Conservation (phyloP, 176 grass and related monocot genomes). For the Tillandsia leiboldiana region DNA sequence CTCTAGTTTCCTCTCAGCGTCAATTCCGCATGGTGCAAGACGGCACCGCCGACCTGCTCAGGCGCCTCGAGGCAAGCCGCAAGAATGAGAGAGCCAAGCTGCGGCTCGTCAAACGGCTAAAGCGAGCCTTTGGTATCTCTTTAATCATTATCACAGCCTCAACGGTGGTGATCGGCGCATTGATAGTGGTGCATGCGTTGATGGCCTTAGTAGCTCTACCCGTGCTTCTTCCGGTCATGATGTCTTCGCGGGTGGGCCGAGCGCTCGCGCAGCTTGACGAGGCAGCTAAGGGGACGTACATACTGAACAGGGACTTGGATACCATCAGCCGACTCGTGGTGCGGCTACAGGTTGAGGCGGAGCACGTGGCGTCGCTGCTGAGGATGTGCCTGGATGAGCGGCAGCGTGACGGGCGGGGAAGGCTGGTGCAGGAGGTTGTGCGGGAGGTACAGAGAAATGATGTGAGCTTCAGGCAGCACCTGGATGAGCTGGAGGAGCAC, state of each 20-base stretch:
- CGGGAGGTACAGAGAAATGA: conserved; percentile 77
- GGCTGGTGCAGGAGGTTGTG: conserved; percentile 65
- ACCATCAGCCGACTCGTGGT: conserved; percentile 78
- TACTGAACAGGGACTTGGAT: conserved; percentile 83
- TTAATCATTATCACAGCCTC: conserved; percentile 28
- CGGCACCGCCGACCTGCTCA: conserved; percentile 48
- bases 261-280: conserved; percentile 66
- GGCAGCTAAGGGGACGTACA: conserved; percentile 72
- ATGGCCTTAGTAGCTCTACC: conserved; percentile 36
- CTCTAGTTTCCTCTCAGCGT: conserved; percentile 37
- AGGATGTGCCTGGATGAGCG: conserved; percentile 47
- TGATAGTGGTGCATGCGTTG: conserved; percentile 53
- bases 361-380: conserved; percentile 66
- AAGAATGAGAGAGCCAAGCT: conserved; percentile 50
- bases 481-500: conserved; percentile 95
- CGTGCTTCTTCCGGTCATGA: conserved; percentile 29
- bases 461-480: conserved; percentile 64
- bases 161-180: conserved; percentile 47
- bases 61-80: conserved; percentile 44
- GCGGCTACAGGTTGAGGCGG: conserved; percentile 64
- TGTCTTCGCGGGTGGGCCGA: conserved; percentile 27
- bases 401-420: conserved; percentile 33
- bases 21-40: conserved; percentile 39
- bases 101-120: conserved; percentile 35
- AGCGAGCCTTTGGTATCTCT: conserved; percentile 36